Conservation (phyloP, 495 filamentous ascomycete genomes). For the Hamigera avellanea region DNA sequence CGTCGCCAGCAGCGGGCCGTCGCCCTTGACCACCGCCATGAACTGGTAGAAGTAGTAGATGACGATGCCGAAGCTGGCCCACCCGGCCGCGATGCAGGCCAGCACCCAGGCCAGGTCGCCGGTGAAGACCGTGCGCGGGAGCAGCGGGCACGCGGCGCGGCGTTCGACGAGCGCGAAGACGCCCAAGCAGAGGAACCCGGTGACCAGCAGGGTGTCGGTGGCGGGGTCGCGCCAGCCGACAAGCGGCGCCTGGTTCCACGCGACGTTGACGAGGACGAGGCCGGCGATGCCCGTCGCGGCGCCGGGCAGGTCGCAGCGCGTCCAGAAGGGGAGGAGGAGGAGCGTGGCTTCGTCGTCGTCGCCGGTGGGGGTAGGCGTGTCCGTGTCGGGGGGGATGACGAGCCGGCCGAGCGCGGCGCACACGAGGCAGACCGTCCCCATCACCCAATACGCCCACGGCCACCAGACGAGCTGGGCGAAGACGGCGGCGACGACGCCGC, state of each 20-base stretch:
- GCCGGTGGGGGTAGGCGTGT: constrained; percentile 13
- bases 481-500: constrained; percentile 36
- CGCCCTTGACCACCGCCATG: constrained; percentile 33
- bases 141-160: constrained; percentile 34
- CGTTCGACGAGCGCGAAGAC: constrained; percentile 42
- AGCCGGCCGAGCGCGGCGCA: constrained; percentile 28
- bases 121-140: constrained; percentile 40
- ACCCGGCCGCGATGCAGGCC: constrained; percentile 42
- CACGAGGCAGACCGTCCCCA: constrained; percentile 34
- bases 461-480: constrained; percentile 43
- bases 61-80: constrained; percentile 51
- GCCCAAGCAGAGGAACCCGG: constrained; percentile 38
- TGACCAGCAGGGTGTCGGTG: constrained; percentile 40
- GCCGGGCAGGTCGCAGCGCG: constrained; percentile 38
- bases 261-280: constrained; percentile 48
- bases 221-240: constrained; percentile 47
- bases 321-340: constrained; percentile 13
- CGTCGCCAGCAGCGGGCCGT: constrained; percentile 33
- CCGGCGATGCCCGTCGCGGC: constrained; percentile 37
- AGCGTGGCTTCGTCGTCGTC: constrained; percentile 1
- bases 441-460: constrained; percentile 53
- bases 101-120: constrained; percentile 42
- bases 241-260: constrained; percentile 49
- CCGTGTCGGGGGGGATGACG: constrained; percentile 29
- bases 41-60: constrained; percentile 48